phyloP scores from a whole-genome alignment of 2,329 filamentous ascomycete species.

The Sporothrix schenckii region DNA sequence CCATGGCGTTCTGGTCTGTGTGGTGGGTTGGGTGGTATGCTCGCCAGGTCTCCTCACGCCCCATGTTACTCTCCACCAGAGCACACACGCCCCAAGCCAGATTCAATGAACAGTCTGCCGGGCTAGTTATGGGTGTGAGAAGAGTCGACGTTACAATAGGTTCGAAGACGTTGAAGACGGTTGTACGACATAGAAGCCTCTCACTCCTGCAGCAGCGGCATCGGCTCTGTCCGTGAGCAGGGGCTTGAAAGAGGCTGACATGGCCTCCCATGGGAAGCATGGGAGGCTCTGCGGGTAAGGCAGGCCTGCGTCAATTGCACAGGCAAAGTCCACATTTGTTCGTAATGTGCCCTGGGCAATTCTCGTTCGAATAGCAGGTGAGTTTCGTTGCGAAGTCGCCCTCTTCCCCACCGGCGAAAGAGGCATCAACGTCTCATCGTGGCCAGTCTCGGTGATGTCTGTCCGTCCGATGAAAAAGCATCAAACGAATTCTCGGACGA shows the following conservation, averaged over 20 bases:
- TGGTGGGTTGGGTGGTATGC: not conserved
- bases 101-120: constrained; percentile 18
- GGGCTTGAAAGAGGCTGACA: not conserved
- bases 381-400: not conserved
- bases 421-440: not conserved
- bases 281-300: constrained; percentile 6
- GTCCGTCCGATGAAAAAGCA: not conserved
- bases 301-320: not conserved
- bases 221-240: constrained; percentile 18
- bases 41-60: constrained; percentile 11
- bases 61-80: constrained; percentile 1
- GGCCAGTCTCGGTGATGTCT: not conserved
- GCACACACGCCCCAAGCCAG: constrained; percentile 17
- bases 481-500: not conserved
- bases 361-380: constrained; percentile 8
- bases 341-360: not conserved
- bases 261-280: not conserved
- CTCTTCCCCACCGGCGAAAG: not conserved
- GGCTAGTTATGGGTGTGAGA: constrained; percentile 14
- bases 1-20: constrained; percentile 13
- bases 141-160: not conserved
- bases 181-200: not conserved
- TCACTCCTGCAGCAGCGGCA: constrained; percentile 10
- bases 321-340: not conserved
- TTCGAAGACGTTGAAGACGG: not conserved